These are phyloP conservation scores for Mycena vulgaris DNA, from an alignment of 768 basidiomycete species.

Conservation along the genomic window DNA sequence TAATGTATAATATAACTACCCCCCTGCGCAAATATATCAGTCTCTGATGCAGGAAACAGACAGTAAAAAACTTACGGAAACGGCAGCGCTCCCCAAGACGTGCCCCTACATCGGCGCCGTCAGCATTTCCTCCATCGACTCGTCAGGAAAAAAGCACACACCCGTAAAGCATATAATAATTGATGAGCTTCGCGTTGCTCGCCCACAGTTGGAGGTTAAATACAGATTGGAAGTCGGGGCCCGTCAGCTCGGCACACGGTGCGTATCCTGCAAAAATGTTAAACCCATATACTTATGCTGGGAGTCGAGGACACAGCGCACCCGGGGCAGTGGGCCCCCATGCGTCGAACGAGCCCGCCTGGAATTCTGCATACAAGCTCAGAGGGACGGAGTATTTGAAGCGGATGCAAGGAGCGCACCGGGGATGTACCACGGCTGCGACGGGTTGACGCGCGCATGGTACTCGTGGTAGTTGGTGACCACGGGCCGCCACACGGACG, in stretches of 20 bases:
- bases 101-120: constrained; percentile 69
- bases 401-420: constrained; percentile 54
- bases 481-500: constrained; percentile 75
- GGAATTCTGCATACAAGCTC: constrained; percentile 60
- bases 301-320: constrained; percentile 37
- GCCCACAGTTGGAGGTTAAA: constrained; percentile 88
- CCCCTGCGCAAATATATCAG: not conserved
- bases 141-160: constrained; percentile 44
- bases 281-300: not conserved
- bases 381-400: constrained; percentile 19
- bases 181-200: constrained; percentile 85
- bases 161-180: constrained; percentile 91
- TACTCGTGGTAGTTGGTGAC: constrained; percentile 77
- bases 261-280: constrained; percentile 67
- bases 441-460: constrained; percentile 65
- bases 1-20: not conserved
- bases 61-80: constrained; percentile 68
- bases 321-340: constrained; percentile 86
- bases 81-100: constrained; percentile 88
- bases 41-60: not conserved
- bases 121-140: not conserved
- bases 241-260: constrained; percentile 77
- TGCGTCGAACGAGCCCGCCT: constrained; percentile 85
- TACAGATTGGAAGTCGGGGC: constrained; percentile 82
- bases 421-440: constrained; percentile 82